phyloP scores from a whole-genome alignment of 164 flowering plant genomes.

The Stephania japonica region DNA sequence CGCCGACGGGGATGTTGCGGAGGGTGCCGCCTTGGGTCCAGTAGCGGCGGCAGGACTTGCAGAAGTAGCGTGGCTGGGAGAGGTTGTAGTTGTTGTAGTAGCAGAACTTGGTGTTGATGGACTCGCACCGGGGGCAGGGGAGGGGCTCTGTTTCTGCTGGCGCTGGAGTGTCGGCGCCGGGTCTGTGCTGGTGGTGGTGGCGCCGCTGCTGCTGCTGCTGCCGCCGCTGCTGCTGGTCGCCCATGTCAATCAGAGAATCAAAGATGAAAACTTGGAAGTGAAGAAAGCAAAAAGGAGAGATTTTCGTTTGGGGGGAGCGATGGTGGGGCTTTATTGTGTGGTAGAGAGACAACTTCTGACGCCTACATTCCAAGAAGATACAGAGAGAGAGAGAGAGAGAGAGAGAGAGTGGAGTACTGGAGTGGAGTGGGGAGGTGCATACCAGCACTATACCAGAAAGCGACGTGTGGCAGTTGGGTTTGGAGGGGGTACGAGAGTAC shows the following conservation, averaged over 20 bases:
- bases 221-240: background rate
- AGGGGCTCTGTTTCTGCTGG: constrained; percentile 31
- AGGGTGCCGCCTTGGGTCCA: constrained; percentile 72
- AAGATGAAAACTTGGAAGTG: background rate
- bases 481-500: background rate
- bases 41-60: constrained; percentile 63
- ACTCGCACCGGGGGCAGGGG: constrained; percentile 62
- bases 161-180: background rate
- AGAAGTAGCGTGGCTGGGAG: constrained; percentile 65
- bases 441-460: too few species aligned
- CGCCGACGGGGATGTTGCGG: constrained; percentile 65
- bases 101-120: constrained; percentile 64
- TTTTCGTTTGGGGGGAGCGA: background rate
- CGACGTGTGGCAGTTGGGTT: background rate
- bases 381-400: background rate
- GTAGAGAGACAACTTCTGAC: background rate
- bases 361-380: background rate
- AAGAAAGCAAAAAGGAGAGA: background rate
- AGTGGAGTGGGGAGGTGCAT: background rate
- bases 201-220: background rate
- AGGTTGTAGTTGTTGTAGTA: constrained; percentile 73
- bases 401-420: too few species aligned
- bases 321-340: background rate
- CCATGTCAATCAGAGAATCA: background rate
- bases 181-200: too few species aligned